A percentile compares a stretch with the other conserved stretches of the same genome.
phyloP scores from a whole-genome alignment of 176 grass and related monocot species.

The Cymbopogon citratus region DNA sequence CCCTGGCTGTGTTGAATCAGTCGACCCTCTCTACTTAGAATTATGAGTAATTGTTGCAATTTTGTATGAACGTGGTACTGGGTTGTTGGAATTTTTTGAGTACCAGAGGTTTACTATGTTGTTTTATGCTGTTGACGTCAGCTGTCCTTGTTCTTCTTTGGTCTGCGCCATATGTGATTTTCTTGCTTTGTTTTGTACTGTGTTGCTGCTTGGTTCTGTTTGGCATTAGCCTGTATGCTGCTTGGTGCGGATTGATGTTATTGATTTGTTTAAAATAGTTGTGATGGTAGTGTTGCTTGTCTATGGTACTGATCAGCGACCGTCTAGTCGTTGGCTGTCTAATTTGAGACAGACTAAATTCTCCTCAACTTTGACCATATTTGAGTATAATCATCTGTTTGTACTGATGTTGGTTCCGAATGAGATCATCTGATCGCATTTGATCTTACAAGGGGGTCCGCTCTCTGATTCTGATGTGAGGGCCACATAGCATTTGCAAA shows the following conservation, averaged over 20 bases:
- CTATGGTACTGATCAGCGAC: too few relatives aligned
- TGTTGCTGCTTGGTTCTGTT: too few relatives aligned
- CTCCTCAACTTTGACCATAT: too few relatives aligned
- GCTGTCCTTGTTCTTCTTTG: neutral
- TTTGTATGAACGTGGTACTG: constrained; percentile 27
- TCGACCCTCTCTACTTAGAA: neutral
- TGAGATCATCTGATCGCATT: too few relatives aligned
- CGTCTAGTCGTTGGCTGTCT: too few relatives aligned
- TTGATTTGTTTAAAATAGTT: neutral
- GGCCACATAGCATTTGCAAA: too few relatives aligned
- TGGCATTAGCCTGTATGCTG: neutral
- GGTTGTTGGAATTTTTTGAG: neutral
- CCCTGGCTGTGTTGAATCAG: neutral
- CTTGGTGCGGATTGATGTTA: neutral
- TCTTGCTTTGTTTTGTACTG: neutral
- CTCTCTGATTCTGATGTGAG: too few relatives aligned
- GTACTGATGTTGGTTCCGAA: too few relatives aligned
- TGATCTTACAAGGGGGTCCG: too few relatives aligned
- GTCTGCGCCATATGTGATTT: neutral
- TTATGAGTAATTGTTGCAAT: constrained; percentile 31
- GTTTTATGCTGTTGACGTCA: neutral
- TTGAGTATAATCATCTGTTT: too few relatives aligned
- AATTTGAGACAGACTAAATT: too few relatives aligned
- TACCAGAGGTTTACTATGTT: neutral
- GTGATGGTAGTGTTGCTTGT: too few relatives aligned